These are phyloP conservation scores for Pseudogymnoascus sp. DNA, from an alignment of 2,329 filamentous ascomycete genomes.

Conservation along the genomic window DNA sequence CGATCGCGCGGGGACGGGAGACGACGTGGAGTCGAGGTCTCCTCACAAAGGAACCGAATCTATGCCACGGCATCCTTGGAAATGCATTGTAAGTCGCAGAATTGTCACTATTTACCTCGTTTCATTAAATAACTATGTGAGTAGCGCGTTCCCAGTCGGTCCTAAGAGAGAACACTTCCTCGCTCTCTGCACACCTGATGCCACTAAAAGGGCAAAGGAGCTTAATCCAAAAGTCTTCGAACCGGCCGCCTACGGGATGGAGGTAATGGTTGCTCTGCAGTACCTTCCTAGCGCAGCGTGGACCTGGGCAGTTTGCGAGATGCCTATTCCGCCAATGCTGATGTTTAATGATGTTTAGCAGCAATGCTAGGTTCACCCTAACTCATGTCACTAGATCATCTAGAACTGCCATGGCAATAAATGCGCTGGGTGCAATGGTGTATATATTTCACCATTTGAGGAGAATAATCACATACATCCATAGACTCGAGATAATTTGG, in stretches of 20 bases:
- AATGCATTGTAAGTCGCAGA: constrained; percentile 42
- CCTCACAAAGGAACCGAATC: constrained; percentile 55
- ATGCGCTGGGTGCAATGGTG: background rate
- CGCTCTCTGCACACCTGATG: background rate
- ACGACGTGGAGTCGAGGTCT: constrained; percentile 51
- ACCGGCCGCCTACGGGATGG: background rate
- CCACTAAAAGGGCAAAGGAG: background rate
- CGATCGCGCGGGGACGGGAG: constrained; percentile 44
- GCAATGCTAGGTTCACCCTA: background rate
- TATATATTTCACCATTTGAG: background rate
- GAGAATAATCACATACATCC: background rate
- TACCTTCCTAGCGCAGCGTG: background rate
- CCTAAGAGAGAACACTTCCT: background rate
- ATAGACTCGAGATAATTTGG: background rate
- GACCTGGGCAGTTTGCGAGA: background rate
- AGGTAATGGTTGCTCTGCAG: background rate
- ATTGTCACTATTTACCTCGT: background rate
- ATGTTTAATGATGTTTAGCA: background rate
- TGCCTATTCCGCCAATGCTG: background rate
- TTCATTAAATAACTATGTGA: background rate
- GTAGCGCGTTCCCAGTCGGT: background rate
- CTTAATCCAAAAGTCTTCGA: background rate
- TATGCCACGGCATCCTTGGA: constrained; percentile 59
- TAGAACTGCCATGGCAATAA: background rate
- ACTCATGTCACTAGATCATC: background rate